Conservation (phyloP, 805 yeast species). For the Candida maltosa region DNA sequence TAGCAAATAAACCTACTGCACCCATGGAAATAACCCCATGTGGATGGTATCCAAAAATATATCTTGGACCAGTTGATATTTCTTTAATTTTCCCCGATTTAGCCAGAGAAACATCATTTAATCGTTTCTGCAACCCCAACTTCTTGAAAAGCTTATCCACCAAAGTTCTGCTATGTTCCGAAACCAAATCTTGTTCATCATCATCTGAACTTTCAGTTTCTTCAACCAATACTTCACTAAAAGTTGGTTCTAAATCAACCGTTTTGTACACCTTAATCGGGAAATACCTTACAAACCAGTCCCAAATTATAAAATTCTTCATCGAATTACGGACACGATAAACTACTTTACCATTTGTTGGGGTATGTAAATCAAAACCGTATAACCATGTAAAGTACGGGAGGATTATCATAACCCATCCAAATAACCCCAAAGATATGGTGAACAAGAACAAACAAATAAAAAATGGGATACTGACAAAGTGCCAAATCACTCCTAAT, state of each 20-base stretch:
- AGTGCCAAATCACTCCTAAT: conserved; percentile 68
- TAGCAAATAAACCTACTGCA: conserved; percentile 77
- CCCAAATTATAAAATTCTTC: conserved; percentile 61
- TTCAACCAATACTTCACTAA: conserved; percentile 35
- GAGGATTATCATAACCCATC: conserved; percentile 64
- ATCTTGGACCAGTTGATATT: conserved; percentile 61
- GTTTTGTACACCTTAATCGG: conserved; percentile 75
- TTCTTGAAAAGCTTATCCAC: conserved; percentile 33
- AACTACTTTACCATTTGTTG: conserved; percentile 68
- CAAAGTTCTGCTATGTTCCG: conserved; percentile 32
- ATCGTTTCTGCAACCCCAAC: conserved; percentile 35
- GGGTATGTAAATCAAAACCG: conserved; percentile 61
- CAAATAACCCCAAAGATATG: conserved; percentile 47
- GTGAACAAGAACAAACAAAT: conserved; percentile 50
- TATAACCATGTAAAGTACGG: conserved; percentile 59
- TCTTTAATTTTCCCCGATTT: conserved; percentile 13
- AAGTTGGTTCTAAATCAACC: conserved; percentile 70
- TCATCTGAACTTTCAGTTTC: conserved; percentile 22
- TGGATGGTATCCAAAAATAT: conserved; percentile 92
- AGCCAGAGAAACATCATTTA: conserved; percentile 20
- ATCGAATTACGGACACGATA: conserved; percentile 55
- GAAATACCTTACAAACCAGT: conserved; percentile 70
- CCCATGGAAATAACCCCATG: conserved; percentile 96
- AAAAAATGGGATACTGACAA: conserved; percentile 62
- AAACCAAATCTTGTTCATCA: conserved; percentile 42